Percentiles rank a stretch among this genome's conserved stretches.
Evolutionary conservation across 352 stramenopile genomes (phyloP).

Genomic region (Paralagenidium karlingii): DNA sequence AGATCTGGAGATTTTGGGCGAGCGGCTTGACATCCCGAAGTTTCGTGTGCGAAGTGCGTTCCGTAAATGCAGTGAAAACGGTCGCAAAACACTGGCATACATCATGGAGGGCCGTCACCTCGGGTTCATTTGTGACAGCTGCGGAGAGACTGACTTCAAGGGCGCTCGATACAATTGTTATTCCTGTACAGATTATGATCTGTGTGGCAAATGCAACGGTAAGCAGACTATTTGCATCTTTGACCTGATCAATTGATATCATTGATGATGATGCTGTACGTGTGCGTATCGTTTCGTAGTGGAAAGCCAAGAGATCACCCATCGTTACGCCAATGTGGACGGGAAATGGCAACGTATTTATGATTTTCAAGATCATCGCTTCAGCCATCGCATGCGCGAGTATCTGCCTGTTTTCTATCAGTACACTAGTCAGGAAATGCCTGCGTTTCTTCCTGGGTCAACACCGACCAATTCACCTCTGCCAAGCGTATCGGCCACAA

Average conservation of each 20-base stretch:
- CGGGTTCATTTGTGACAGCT: slow-evolving; percentile 75
- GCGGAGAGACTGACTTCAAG: slow-evolving; percentile 66
- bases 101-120: slow-evolving; percentile 76
- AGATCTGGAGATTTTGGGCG: slow-evolving; percentile 42
- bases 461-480: too few relatives aligned
- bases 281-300: too few relatives aligned
- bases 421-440: slow-evolving; percentile 22
- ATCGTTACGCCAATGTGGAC: slow-evolving; percentile 71
- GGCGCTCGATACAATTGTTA: slow-evolving; percentile 62
- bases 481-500: too few relatives aligned
- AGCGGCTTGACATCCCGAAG: slow-evolving; percentile 64
- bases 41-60: slow-evolving; percentile 72
- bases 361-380: slow-evolving; percentile 59
- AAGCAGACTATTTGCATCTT: slow-evolving; percentile 7
- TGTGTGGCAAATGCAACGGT: slow-evolving; percentile 55
- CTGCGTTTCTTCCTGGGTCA: too few relatives aligned
- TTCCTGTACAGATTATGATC: slow-evolving; percentile 66
- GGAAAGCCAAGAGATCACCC: slow-evolving; percentile 39
- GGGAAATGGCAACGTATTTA: slow-evolving; percentile 69
- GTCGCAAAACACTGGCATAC: slow-evolving; percentile 42
- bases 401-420: slow-evolving; percentile 63
- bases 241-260: not conserved
- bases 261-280: too few relatives aligned
- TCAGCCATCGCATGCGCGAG: slow-evolving; percentile 36
- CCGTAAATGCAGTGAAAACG: slow-evolving; percentile 64